Conservation (phyloP, 257 asterid genomes). For the Vinca minor region DNA sequence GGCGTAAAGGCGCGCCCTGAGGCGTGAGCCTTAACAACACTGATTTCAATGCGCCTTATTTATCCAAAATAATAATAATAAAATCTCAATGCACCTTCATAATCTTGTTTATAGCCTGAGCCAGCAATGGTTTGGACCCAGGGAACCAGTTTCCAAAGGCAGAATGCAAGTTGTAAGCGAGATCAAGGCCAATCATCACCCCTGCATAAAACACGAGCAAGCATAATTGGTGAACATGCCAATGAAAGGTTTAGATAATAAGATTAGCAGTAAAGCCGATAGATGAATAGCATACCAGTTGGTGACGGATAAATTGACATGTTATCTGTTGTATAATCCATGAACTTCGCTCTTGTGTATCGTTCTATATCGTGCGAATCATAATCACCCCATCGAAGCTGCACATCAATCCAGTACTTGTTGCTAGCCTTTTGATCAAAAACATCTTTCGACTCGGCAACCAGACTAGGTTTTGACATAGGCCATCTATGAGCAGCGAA, state of each 20-base stretch:
- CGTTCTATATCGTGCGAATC: conserved; percentile 98
- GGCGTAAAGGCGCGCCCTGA: too few species aligned
- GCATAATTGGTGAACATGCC: not conserved
- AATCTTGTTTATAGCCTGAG: conserved; percentile 99
- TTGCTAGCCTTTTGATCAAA: conserved; percentile 98
- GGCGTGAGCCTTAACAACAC: too few species aligned
- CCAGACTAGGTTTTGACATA: conserved; percentile 99
- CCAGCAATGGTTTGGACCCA: conserved; percentile 94
- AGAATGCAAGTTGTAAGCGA: conserved; percentile 93
- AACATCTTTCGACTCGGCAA: conserved; percentile 96
- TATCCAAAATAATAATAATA: too few species aligned
- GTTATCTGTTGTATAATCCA: conserved; percentile 98
- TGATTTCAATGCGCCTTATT: too few species aligned
- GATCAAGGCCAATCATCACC: conserved; percentile 96
- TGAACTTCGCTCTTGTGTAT: conserved; percentile 89
- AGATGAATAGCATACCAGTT: conserved; percentile 44
- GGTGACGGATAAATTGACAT: conserved; percentile 99
- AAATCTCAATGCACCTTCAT: conserved; percentile 59
- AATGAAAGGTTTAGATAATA: not conserved
- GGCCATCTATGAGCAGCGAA: conserved; percentile 99
- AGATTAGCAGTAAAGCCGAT: not conserved
- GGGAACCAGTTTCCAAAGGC: conserved; percentile 99
- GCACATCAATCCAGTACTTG: conserved; percentile 98
- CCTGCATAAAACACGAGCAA: conserved; percentile 45
- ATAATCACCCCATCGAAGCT: conserved; percentile 99